A percentile compares a stretch with the other conserved stretches of the same genome.
Evolutionary conservation across 1,284 basidiomycete genomes (phyloP).

Genomic region (Ustilago hordei): DNA sequence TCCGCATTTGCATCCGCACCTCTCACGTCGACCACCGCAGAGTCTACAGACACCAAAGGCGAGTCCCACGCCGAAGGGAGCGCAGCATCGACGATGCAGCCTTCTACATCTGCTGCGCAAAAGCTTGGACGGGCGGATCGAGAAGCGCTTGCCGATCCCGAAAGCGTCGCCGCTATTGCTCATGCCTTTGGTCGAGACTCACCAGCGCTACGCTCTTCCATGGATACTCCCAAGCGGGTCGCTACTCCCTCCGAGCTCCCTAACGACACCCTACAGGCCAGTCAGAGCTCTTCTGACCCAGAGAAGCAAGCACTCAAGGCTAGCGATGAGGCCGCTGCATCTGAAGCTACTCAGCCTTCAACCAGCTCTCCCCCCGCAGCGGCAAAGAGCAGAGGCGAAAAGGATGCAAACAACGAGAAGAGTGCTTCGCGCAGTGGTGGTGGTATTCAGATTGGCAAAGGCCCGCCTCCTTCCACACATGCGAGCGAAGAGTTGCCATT

Average conservation of each 20-base stretch:
- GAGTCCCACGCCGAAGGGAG: conserved; percentile 2
- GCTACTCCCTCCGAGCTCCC: conserved; percentile 15
- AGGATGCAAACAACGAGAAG: neutral
- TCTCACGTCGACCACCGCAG: neutral
- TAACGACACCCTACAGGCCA: neutral
- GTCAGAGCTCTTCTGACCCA: neutral
- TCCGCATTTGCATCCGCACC: neutral
- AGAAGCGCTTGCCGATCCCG: conserved; percentile 42
- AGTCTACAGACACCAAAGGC: neutral
- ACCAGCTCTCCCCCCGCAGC: neutral
- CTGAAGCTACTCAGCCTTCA: neutral
- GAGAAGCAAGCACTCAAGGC: conserved; percentile 1
- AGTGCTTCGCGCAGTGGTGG: conserved; percentile 22
- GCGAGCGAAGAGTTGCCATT: conserved; percentile 64
- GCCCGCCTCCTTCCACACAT: conserved; percentile 53
- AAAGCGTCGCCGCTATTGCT: conserved; percentile 54
- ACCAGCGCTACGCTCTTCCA: conserved; percentile 33
- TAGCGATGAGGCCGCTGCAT: neutral
- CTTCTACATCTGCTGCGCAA: conserved; percentile 15
- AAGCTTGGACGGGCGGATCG: conserved; percentile 7
- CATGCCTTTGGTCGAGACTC: conserved; percentile 53
- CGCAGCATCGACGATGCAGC: neutral
- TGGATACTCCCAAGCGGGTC: conserved; percentile 28
- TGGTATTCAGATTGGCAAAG: conserved; percentile 58
- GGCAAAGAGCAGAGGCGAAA: conserved; percentile 1